Evolutionary conservation across 2,329 filamentous ascomycete genomes (phyloP), one percentile per base, ranked within the genome.

Genomic region (Arthrobotrys musiformis): DNA sequence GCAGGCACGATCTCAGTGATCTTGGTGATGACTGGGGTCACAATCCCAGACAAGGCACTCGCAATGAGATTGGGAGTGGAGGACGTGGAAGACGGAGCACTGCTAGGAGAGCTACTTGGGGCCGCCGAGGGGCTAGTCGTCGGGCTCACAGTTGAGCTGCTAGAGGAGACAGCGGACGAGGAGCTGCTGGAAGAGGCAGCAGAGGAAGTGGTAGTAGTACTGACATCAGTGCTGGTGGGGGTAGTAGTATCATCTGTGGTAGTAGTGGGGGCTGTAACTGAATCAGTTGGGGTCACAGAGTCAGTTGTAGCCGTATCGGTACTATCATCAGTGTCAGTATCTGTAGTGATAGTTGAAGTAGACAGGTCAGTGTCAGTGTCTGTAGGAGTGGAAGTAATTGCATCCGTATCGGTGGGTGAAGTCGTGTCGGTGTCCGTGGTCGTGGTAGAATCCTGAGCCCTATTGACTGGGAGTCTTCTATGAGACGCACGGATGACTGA

Each of bases 1-100:
- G 50, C 60, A 28, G 58, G 69, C 15, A 73, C 50, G 42, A 62
- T 50, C 35, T 73, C 60, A 4, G 69, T 73, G 37, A 73, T 50
- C 15, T 73, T 28, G 5, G 60, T 73, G 22, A 66, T 66, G 17
- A 73, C n/a, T 30, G 60, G 69, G 33, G 60, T 50, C 2, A 73
- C 48, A 24, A 26, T 17, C 2, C 11, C 26, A 24, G 42, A 37
- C 9, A 40, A 13, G 13, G 22, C 22, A 15, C 30, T 54, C 7
- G 54, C 24, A 30, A 30, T 9, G 0, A 50, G 24, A 37, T 22
- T 50, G 8, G 9, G 28, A 11, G n/a, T 13, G 8, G 22, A 1
- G 2, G 67, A 50, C 11, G 7, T 50, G 2, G 19, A 5, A 54
- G 44, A 24, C 11, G 28, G 6, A 15, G 42, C 9, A 7, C 19